Percentiles rank a stretch among this genome's conserved stretches.
Conservation (phyloP, 441 rosid genomes). For the Gossypium trilobum region DNA sequence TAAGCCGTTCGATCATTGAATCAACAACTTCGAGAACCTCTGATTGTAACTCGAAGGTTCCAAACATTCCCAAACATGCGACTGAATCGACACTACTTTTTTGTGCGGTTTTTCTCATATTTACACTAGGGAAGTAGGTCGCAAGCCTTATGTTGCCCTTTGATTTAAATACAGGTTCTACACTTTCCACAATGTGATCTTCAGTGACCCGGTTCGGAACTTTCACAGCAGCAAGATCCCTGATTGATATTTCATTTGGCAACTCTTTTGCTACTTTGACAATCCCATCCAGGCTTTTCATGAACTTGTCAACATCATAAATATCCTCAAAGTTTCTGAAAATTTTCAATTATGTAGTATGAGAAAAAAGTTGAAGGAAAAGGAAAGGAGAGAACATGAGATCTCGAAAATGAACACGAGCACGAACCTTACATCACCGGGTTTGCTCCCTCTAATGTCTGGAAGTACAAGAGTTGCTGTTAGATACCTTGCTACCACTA, state of each 20-base stretch:
- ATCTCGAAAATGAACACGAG: not conserved
- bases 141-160: constrained; percentile 80
- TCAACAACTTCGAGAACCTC: constrained; percentile 74
- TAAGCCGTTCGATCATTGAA: constrained; percentile 63
- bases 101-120: constrained; percentile 59
- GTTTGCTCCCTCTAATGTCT: constrained; percentile 82
- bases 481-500: constrained; percentile 65
- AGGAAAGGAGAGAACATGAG: not conserved
- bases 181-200: constrained; percentile 51
- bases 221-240: constrained; percentile 58
- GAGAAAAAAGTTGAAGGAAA: not conserved
- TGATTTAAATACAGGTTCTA: constrained; percentile 52
- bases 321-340: constrained; percentile 83
- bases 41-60: constrained; percentile 62
- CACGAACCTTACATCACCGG: constrained; percentile 77
- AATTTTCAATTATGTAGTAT: not conserved
- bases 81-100: constrained; percentile 46
- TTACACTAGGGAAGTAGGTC: constrained; percentile 71
- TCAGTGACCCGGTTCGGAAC: constrained; percentile 76
- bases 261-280: constrained; percentile 53
- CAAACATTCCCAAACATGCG: constrained; percentile 91
- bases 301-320: constrained; percentile 65
- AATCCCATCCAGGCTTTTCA: constrained; percentile 55
- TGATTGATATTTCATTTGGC: constrained; percentile 43
- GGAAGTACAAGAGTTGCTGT: constrained; percentile 81